Base-by-base conservation (phyloP, 2,329 filamentous ascomycete species). In the Botrytis pseudocinerea region DNA sequence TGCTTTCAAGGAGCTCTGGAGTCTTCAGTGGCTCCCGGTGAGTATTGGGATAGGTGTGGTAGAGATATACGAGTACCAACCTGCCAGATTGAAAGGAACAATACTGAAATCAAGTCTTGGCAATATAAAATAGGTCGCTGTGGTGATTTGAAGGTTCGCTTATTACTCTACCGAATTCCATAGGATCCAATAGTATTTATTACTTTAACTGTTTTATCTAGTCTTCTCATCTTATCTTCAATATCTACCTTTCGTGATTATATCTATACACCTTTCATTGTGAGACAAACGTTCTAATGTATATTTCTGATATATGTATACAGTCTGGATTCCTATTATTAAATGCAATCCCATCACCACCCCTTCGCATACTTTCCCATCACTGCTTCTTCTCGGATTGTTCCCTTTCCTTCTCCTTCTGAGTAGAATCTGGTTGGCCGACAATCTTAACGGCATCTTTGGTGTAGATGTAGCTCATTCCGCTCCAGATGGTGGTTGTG, bases 391-490 rank as follows among this genome's bases (percentile, higher is more conserved):
- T 65, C 12, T 44, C 40, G 20, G 4, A 18, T 64, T 64, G 25
- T 64, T 32, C 38, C 35, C 63, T 59, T 57, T 69, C 70, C 42
- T 74, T 70, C 54, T 71, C 48, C 18, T 73, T 70, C 38, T 77
- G 75, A 48, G 73, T 51, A 22, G 60, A 46, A 40, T 71, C 70
- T 10, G 76, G 74, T 71, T 85, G 83, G 22, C 81, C 84, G 60
- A 98, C 82, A 72, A 98, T 98, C 82, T 92, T 97, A 46, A 98
- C 95, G 0, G 94, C 95, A 78, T 97, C 92, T 81, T 96, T 97
- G 77, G 90, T 93, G 81, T 92, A 97, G 10, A 97, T 87, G 81
- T 99, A 99, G 82, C 95, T 97, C 22, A 95, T 86, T 12, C 96
- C 96, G 75, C 94, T 98, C 93, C 95, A 98, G 9, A 97, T 83